A percentile compares a stretch with the other conserved stretches of the same genome.
Conservation (phyloP, 106 monocot genomes). For the Dendrobium officinale region DNA sequence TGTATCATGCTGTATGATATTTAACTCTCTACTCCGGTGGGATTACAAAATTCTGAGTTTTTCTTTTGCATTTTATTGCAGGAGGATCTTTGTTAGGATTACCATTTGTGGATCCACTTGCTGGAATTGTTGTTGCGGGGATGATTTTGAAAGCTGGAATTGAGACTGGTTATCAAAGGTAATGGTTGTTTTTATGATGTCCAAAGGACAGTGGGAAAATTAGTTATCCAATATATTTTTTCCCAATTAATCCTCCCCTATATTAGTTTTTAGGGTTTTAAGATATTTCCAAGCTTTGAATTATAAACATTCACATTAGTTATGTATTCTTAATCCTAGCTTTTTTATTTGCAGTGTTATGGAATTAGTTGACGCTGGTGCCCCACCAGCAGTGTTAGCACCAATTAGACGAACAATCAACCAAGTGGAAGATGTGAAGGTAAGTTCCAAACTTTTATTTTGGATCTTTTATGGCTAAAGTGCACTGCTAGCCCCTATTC, state of each 20-base stretch:
- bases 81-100: conserved; percentile 75
- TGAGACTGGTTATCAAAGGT: conserved; percentile 78
- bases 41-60: neutral
- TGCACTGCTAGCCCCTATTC: neutral
- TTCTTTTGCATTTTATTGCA: conserved; percentile 15
- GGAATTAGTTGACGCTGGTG: conserved; percentile 89
- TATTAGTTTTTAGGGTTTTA: neutral
- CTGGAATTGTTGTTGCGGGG: conserved; percentile 88
- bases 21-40: neutral
- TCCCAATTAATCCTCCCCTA: neutral
- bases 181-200: neutral
- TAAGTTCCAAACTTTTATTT: conserved; percentile 18
- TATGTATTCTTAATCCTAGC: neutral
- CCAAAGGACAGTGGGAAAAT: neutral
- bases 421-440: conserved; percentile 84
- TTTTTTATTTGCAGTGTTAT: conserved; percentile 38
- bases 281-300: neutral
- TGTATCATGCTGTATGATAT: neutral
- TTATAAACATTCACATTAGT: neutral
- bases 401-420: conserved; percentile 69
- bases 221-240: neutral
- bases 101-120: conserved; percentile 79
- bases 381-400: conserved; percentile 39
- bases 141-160: conserved; percentile 96
- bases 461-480: neutral